Evolutionary conservation across 345 rosid species (phyloP), one percentile per base, ranked within the genome.

Genomic region (Gossypium sturtianum): DNA sequence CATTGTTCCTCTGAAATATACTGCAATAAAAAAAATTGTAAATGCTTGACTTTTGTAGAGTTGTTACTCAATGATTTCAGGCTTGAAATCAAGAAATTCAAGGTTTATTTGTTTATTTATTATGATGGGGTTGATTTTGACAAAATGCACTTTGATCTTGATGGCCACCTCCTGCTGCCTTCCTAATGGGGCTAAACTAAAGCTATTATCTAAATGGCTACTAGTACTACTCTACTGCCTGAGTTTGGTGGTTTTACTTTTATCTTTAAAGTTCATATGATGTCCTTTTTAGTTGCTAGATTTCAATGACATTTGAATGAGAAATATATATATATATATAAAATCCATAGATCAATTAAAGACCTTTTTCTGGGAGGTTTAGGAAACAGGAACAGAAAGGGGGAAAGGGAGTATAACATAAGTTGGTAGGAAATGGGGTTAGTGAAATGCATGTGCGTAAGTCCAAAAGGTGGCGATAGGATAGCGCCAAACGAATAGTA

Each of bases 401-500:
- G 12, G 49, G 41, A 45, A 45, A 45, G 49, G 49, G 49, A 8
- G 13, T 11, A 45, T 45, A 45, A 11, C 12, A 45, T 34, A 34
- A 45, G 49, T 45, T 45, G 12, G 12, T 9, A 45, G 29, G 54
- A 51, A 9, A 13, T 53, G 19, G 56, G 20, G 45, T 29, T 45
- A 7, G 17, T 19, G 8, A 45, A 66, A 66, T 66, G 4, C 71
- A 66, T 12, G 2, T 22, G 16, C 27, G 2, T 56, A 13, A 61
- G 53, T 12, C 19, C 7, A 80, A 72, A 80, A 67, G 29, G 3
- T 57, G 61, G 29, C 6, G 15, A 57, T 57, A 58, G 17, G 63
- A 58, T 57, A 22, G 27, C 13, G 63, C 63, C 63, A 23, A 58
- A 59, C 2, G 3, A 3, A 3, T 58, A 22, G 29, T 58, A 12